Conservation (phyloP, 441 rosid genomes). For the Euphorbia schlechtendalii region DNA sequence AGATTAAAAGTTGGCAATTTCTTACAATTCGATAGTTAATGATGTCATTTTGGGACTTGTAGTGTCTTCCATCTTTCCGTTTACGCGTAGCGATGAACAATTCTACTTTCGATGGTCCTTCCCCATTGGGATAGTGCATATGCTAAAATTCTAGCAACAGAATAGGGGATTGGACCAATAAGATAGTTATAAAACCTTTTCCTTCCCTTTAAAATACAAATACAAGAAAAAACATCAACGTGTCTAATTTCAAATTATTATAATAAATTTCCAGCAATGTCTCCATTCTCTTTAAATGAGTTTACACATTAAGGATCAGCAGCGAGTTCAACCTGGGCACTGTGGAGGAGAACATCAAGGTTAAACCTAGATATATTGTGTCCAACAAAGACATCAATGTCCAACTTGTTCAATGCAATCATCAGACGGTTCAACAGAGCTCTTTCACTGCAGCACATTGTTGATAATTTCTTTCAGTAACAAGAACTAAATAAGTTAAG, state of each 20-base stretch:
- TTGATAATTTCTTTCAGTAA: constrained; percentile 13
- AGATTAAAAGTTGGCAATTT: no score
- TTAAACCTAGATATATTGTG: constrained; percentile 98
- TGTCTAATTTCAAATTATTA: not conserved
- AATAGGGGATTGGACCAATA: no score
- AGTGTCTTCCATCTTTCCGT: no score
- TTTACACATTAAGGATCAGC: not conserved
- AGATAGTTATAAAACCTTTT: no score
- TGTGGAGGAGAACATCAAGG: constrained; percentile 88
- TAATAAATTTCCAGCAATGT: not conserved
- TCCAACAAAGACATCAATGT: constrained; percentile 91
- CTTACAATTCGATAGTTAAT: no score
- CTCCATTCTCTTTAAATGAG: not conserved
- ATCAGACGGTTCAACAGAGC: constrained; percentile 80
- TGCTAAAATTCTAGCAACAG: no score
- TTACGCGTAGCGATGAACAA: no score
- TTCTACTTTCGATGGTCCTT: no score
- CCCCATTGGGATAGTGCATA: no score
- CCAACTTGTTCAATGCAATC: constrained; percentile 78
- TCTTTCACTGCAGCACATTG: constrained; percentile 35
- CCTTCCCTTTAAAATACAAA: constrained; percentile 8
- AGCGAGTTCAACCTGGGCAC: constrained; percentile 61
- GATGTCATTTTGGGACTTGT: no score
- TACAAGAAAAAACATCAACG: constrained; percentile 7
- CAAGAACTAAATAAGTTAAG: constrained; percentile 1